Evolutionary conservation across 2,329 filamentous ascomycete species (phyloP).

Genomic region (Epicoccum sorghinum): DNA sequence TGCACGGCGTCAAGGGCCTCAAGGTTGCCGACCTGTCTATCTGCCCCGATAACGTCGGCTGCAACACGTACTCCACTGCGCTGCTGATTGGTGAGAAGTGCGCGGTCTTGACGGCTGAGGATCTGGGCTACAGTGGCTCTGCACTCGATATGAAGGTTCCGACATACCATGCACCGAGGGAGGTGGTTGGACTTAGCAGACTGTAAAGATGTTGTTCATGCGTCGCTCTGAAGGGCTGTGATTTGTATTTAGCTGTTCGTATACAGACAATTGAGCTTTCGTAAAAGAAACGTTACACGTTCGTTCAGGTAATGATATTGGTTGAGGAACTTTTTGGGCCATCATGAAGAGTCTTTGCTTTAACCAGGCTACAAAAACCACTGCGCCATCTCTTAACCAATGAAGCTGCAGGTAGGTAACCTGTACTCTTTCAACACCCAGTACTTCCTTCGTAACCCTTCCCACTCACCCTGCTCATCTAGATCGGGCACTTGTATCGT

Average conservation of each 20-base stretch:
- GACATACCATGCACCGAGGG: constrained; percentile 55
- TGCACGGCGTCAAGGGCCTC: constrained; percentile 76
- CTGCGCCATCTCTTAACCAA: constrained; percentile 57
- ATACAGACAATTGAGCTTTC: too few species aligned
- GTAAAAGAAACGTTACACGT: too few species aligned
- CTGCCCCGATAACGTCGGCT: constrained; percentile 76
- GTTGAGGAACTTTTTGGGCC: too few species aligned
- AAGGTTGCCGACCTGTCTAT: constrained; percentile 79
- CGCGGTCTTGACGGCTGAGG: constrained; percentile 72
- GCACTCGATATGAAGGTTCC: constrained; percentile 79
- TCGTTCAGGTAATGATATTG: too few species aligned
- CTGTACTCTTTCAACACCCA: constrained; percentile 85
- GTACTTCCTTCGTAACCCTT: constrained; percentile 84
- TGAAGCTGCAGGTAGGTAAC: constrained; percentile 75
- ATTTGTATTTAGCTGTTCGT: too few species aligned
- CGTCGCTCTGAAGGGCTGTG: too few species aligned
- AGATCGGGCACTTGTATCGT: constrained; percentile 76
- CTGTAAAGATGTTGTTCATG: constrained; percentile 38
- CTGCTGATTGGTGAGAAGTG: constrained; percentile 79
- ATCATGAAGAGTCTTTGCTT: too few species aligned
- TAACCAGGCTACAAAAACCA: too few species aligned
- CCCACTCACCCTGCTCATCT: constrained; percentile 77
- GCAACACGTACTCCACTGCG: constrained; percentile 68
- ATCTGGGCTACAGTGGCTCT: constrained; percentile 73
- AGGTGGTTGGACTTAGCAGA: constrained; percentile 51